These are phyloP conservation scores for bread wheat (Triticum aestivum) DNA, from an alignment of 176 grass and related monocot species.

Conservation along the genomic window IWGSC_CS_RefSeq_v2.1 NC_057812.1:127689838-127690337, in stretches of 20 bases:
- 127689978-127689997: not conserved
- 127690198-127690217: not conserved
- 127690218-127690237: not conserved
- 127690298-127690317: too few relatives aligned
- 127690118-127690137: not conserved
- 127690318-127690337: not conserved
- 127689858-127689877: not conserved
- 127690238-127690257: not conserved
- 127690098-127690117: not conserved
- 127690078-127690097: not conserved
- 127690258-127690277: too few relatives aligned
- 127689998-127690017: not conserved
- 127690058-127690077: not conserved
- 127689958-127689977: not conserved
- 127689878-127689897: not conserved
- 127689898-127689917: not conserved
- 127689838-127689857: not conserved
- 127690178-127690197: not conserved
- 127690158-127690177: not conserved
- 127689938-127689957: not conserved
- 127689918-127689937: not conserved
- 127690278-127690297: too few relatives aligned
- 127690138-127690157: not conserved
- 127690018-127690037: not conserved
- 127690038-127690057: not conserved